phyloP scores from a whole-genome alignment of 345 rosid genomes.

The Erodium maritimum region DNA sequence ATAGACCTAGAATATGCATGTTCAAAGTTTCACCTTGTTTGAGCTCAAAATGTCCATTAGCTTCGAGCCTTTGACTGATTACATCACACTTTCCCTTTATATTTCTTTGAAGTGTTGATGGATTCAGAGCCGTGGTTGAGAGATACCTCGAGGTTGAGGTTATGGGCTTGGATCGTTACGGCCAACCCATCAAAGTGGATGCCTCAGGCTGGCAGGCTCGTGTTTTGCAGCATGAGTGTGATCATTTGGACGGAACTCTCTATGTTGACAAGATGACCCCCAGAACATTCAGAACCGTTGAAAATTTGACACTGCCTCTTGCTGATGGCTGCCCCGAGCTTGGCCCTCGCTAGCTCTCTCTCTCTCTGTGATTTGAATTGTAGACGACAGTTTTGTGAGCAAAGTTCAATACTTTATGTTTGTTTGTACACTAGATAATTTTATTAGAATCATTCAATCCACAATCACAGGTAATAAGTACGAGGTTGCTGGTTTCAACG shows the following conservation, averaged over 20 bases:
- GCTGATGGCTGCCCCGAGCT: constrained; percentile 72
- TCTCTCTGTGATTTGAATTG: too few relatives aligned
- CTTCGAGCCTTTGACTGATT: not conserved
- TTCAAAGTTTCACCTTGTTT: not conserved
- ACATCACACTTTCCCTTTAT: not conserved
- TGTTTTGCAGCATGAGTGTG: constrained; percentile 81
- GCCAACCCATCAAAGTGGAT: constrained; percentile 46
- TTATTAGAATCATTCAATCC: too few relatives aligned
- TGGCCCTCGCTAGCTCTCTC: constrained; percentile 26
- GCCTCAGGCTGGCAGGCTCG: constrained; percentile 96
- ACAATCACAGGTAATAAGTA: too few relatives aligned
- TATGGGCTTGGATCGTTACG: constrained; percentile 53
- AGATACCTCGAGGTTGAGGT: constrained; percentile 74
- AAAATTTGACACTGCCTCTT: constrained; percentile 74
- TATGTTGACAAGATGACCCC: constrained; percentile 80
- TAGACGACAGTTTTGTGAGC: too few relatives aligned
- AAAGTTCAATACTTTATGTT: too few relatives aligned
- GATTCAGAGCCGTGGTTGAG: constrained; percentile 79
- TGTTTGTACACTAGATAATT: too few relatives aligned
- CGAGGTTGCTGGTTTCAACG: too few relatives aligned
- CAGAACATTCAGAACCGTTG: constrained; percentile 62
- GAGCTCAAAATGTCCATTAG: not conserved
- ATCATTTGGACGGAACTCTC: constrained; percentile 78
- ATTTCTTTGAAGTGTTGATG: constrained; percentile 45
- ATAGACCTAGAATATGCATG: not conserved